Conservation (phyloP, 176 grass and related monocot species). For the Bonia amplexicaulis region DNA sequence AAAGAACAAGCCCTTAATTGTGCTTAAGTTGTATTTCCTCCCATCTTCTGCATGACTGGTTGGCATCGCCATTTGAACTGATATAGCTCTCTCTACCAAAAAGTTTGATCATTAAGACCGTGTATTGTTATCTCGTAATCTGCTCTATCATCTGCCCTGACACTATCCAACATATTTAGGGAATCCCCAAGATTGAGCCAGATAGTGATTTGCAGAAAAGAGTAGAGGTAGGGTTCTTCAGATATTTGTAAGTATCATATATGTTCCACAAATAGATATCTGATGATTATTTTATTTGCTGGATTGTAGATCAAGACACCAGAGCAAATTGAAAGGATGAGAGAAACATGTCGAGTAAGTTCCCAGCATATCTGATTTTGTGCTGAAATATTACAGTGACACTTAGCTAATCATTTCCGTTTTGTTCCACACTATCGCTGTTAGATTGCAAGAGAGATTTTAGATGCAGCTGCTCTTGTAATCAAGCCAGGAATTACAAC, state of each 20-base stretch:
- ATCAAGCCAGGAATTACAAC: conserved; percentile 95
- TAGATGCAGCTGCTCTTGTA: conserved; percentile 83
- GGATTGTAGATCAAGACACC: conserved; percentile 82
- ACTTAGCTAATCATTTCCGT: conserved; percentile 1
- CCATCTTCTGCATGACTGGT: background rate
- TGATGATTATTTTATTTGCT: conserved; percentile 21
- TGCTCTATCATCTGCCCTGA: conserved; percentile 11
- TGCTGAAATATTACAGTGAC: background rate
- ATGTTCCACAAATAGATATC: background rate
- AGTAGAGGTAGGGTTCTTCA: conserved; percentile 69
- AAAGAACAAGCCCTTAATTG: background rate
- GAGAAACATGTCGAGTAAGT: conserved; percentile 95
- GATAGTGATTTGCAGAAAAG: conserved; percentile 90
- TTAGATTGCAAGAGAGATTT: conserved; percentile 93
- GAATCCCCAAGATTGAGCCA: conserved; percentile 87
- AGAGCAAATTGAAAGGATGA: conserved; percentile 91
- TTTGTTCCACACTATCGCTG: background rate
- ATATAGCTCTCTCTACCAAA: background rate
- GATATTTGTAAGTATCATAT: background rate
- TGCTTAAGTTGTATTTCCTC: conserved; percentile 14
- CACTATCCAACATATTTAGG: conserved; percentile 39
- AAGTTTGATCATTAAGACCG: background rate
- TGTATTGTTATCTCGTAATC: conserved; percentile 1
- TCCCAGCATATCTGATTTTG: background rate
- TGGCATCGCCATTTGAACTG: conserved; percentile 4